Conservation (phyloP, 1,284 basidiomycete species). For the Puccinia polysora region DNA sequence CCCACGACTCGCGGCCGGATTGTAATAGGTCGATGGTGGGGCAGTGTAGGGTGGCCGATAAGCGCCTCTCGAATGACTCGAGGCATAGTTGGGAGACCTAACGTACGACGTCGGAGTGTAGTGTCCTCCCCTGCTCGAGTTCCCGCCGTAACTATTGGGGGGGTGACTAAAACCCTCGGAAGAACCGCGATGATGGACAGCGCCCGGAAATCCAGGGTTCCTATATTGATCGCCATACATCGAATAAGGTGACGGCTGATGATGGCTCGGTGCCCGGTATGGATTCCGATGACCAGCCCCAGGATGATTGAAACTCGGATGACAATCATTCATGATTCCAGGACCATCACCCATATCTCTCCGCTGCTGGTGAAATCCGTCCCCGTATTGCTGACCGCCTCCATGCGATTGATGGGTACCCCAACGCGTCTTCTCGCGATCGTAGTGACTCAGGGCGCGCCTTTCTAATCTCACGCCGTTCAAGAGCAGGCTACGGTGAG, state of each 20-base stretch:
- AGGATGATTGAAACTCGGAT: background rate
- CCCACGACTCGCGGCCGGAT: background rate
- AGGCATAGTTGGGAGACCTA: background rate
- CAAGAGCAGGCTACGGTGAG: constrained; percentile 79
- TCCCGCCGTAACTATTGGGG: no score
- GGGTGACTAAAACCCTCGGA: background rate
- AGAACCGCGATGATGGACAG: background rate
- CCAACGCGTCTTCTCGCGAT: constrained; percentile 65
- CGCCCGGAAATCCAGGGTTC: background rate
- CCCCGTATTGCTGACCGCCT: constrained; percentile 52
- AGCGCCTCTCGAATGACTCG: background rate
- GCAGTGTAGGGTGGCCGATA: background rate
- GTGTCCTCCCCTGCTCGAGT: background rate
- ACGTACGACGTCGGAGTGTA: background rate
- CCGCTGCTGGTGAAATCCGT: constrained; percentile 38
- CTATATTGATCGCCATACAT: background rate
- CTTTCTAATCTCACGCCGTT: constrained; percentile 66
- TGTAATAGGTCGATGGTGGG: constrained; percentile 1
- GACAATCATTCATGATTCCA: constrained; percentile 19
- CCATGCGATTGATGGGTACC: constrained; percentile 51
- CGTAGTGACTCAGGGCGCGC: constrained; percentile 65
- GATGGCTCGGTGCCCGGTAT: constrained; percentile 1
- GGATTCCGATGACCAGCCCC: constrained; percentile 26
- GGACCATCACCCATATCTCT: constrained; percentile 39
- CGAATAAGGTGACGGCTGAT: background rate